Percentiles rank a stretch among this genome's conserved stretches.
These are phyloP conservation scores for Solanum chaucha DNA, from an alignment of 257 asterid species.

Conservation along the genomic window DNA sequence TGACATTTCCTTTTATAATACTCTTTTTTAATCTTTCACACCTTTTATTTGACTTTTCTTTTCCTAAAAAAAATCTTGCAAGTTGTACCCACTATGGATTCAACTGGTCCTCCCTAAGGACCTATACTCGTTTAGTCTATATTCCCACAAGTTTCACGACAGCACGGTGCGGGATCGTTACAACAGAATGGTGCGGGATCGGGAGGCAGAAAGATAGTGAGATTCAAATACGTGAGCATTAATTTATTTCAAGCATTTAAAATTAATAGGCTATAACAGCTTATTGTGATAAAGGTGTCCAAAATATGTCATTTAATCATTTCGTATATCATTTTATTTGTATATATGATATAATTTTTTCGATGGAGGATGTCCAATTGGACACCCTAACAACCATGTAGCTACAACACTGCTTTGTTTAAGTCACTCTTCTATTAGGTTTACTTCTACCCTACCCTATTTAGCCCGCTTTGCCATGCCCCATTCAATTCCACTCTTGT, in stretches of 20 bases:
- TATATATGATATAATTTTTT: too few species aligned
- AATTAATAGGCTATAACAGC: too few species aligned
- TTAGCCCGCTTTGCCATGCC: background rate
- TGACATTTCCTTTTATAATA: background rate
- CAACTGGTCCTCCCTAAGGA: background rate
- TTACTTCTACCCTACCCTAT: background rate
- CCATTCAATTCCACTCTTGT: background rate
- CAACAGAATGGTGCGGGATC: too few species aligned
- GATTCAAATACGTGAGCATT: too few species aligned
- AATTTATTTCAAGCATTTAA: too few species aligned
- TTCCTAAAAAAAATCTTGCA: background rate
- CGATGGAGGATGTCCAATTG: background rate
- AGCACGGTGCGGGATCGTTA: too few species aligned
- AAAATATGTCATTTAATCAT: too few species aligned
- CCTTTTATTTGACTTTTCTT: background rate
- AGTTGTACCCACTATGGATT: background rate
- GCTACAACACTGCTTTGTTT: too few species aligned
- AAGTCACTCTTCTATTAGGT: background rate
- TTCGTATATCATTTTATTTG: too few species aligned
- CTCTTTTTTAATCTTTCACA: background rate
- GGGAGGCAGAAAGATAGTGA: too few species aligned
- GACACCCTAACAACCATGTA: background rate
- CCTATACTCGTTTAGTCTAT: background rate
- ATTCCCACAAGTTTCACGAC: background rate
- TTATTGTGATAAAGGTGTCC: fast-evolving